A percentile compares a stretch with the other conserved stretches of the same genome.
phyloP scores from a whole-genome alignment of 352 stramenopile species.

The Phytophthora palmivora region DNA sequence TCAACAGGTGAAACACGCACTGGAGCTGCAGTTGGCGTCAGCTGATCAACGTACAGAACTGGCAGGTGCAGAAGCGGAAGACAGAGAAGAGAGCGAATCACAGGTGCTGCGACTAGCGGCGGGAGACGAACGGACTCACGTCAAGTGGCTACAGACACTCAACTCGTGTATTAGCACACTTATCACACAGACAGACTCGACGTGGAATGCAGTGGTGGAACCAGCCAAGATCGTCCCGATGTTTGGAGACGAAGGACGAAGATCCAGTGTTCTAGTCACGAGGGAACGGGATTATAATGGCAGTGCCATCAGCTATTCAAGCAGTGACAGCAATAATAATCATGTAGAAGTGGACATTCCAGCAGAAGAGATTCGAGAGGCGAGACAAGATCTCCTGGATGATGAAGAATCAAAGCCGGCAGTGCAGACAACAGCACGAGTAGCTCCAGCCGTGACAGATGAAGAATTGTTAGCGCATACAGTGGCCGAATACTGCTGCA shows the following conservation, averaged over 20 bases:
- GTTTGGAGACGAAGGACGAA: constrained; percentile 37
- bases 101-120: constrained; percentile 54
- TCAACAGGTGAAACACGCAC: constrained; percentile 48
- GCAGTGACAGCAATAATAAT: constrained; percentile 49
- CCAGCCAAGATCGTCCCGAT: constrained; percentile 41
- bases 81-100: constrained; percentile 6
- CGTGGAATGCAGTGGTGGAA: constrained; percentile 29
- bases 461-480: constrained; percentile 17
- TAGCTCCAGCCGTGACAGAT: constrained; percentile 3
- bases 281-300: constrained; percentile 29
- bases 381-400: constrained; percentile 31
- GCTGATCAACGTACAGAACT: constrained; percentile 24
- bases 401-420: constrained; percentile 26
- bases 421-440: constrained; percentile 13
- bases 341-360: constrained; percentile 33
- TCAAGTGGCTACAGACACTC: constrained; percentile 59
- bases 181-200: constrained; percentile 39
- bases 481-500: constrained; percentile 25
- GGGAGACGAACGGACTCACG: constrained; percentile 36
- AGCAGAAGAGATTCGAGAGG: constrained; percentile 40
- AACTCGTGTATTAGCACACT: constrained; percentile 56
- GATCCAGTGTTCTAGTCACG: constrained; percentile 20
- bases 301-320: constrained; percentile 41
- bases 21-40: constrained; percentile 56
- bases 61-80: constrained; percentile 3